Base-by-base conservation (phyloP, 225 moss, liverwort and hornwort species). In the Physcomitrium patens region DNA sequence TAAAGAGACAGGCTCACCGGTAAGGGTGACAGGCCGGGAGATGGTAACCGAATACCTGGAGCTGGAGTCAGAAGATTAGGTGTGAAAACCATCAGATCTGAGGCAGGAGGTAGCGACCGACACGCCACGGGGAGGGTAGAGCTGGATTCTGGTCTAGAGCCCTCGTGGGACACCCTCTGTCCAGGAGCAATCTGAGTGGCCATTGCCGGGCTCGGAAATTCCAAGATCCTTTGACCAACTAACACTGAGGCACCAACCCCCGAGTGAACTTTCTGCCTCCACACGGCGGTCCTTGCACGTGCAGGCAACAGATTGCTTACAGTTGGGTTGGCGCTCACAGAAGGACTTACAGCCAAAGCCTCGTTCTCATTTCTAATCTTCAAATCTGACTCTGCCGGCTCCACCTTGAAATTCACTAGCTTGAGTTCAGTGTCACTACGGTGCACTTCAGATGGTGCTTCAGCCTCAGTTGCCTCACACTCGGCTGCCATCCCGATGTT, bases 231-330 rank as follows among this genome's bases (percentile, higher is more conserved):
- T 42, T 84, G 87, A 63, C 84, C 84, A 69, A 74, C 87, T 70
- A 77, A 43, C 37, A 87, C 79, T 67, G 76, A 76, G 47, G 84
- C 78, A 52, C 84, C 77, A 27, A 57, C 77, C 37, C 87, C 84
- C 49, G 78, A 81, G 74, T 84, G 84, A 44, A 87, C 77, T 79
- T 81, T 84, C 26, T 87, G 84, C 70, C 87, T 84, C 87, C 87
- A 81, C 1, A 83, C 86, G 18, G 86, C 87, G 28, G 84, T 87
- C 66, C 82, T 79, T 57, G 68, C 84, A 48, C 79, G 82, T 9
- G 87, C 71, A 54, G 82, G 63, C 49, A 71, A 24, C 20, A 64
- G 50, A 49, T 42, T 80, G 73, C 78, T 73, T 16, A 74, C 63
- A 45, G 76, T 52, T 54, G 79, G 82, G 76, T 70, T 57, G 5